Evolutionary conservation across 2,329 filamentous ascomycete species (phyloP).

Genomic region (Neocatenulostroma microsporum): DNA sequence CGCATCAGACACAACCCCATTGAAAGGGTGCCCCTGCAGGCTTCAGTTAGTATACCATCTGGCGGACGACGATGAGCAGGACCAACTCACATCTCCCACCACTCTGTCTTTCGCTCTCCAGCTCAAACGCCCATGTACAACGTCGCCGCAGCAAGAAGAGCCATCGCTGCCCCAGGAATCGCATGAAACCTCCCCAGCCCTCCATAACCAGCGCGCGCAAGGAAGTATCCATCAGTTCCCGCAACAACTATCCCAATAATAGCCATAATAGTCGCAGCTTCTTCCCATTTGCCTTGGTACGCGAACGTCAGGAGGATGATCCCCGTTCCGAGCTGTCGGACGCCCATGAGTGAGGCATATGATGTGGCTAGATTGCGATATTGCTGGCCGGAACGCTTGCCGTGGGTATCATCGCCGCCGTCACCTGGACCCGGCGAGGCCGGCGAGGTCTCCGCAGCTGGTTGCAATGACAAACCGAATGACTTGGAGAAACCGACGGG

Average conservation of each 20-base stretch:
- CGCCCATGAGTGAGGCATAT: conserved; percentile 3
- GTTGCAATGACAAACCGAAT: conserved; percentile 2
- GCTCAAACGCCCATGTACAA: conserved; percentile 1
- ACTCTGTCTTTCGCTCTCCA: not conserved
- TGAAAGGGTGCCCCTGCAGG: not conserved
- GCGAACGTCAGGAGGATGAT: conserved; percentile 3
- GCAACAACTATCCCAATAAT: conserved; percentile 3
- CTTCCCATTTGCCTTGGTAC: conserved; percentile 2
- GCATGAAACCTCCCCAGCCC: conserved; percentile 1
- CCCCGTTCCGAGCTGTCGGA: conserved; percentile 4
- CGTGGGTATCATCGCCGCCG: not conserved
- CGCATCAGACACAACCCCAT: too few species aligned
- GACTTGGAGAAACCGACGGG: conserved; percentile 6
- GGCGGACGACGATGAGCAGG: not conserved
- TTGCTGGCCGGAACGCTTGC: not conserved
- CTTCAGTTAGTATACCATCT: not conserved
- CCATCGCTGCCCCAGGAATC: conserved; percentile 1
- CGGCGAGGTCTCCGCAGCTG: not conserved
- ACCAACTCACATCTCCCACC: not conserved
- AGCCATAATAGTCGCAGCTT: conserved; percentile 4
- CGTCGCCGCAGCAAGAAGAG: conserved; percentile 1
- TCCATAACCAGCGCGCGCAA: not conserved
- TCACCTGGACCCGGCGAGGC: too few species aligned
- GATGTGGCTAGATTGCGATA: not conserved
- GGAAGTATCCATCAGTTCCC: conserved; percentile 2